Base-by-base conservation (phyloP, 2,329 filamentous ascomycete genomes). In the Paraphaeosphaeria sporulosa region DNA sequence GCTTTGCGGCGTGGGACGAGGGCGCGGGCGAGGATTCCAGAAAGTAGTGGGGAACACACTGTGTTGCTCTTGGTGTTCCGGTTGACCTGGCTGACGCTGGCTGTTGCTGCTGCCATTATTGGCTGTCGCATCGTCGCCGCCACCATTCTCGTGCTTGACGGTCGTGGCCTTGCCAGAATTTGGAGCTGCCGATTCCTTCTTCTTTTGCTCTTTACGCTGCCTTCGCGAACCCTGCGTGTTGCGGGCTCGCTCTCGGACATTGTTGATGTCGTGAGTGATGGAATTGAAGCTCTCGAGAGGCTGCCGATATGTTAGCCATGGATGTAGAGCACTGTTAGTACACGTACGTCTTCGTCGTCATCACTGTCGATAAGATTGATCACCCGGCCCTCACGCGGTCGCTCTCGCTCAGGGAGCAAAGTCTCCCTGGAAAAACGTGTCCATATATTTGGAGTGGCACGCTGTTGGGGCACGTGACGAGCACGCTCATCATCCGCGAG, bases 191-290 rank as follows among this genome's bases (percentile, higher is more conserved):
- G n/a, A 12, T 10, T 15, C 30, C 34, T n/a, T 47, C 49, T 50
- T 48, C 7, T 30, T 38, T 2, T 38, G 15, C 25, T 15, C 52
- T 42, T 57, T 49, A 3, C 38, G 47, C 43, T 46, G 38, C 40
- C 40, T 38, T 10, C 42, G 36, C 47, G 43, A 36, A 6, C 13
- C 12, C 12, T 48, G 27, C 13, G 42, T 56, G 19, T n/a, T 49
- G 43, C 53, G 53, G 13, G 65, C 64, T 12, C 62, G 55, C 17
- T 43, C 42, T 34, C 63, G 59, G 19, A 68, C 53, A 23, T 56
- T 38, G 23, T 58, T 61, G 8, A 67, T 62, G 32, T 67, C 60
- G 4, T 58, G 58, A 0, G 50, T 60, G 15, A 61, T 40, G 12
- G 54, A 34, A 12, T 58, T 34, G 47, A 55, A 67, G 52, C 52